A percentile compares a stretch with the other conserved stretches of the same genome.
Conservation (phyloP, 1,284 basidiomycete species). For the Ceratobasidium sp. region DNA sequence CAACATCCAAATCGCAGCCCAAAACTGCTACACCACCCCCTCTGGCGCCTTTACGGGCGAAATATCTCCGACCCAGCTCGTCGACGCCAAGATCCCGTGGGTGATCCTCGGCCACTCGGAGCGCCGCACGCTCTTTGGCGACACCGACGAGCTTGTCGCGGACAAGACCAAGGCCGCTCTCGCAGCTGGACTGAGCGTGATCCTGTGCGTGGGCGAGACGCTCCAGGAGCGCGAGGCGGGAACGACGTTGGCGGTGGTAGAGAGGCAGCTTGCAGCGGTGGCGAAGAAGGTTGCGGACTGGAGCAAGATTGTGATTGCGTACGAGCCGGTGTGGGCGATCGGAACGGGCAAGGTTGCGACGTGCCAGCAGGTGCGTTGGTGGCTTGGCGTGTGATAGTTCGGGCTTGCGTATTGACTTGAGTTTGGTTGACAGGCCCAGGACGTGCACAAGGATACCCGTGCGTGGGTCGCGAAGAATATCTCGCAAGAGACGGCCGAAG, state of each 20-base stretch:
- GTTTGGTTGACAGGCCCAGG: conserved; percentile 73
- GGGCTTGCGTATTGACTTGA: not conserved
- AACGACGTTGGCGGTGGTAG: conserved; percentile 83
- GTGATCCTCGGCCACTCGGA: conserved; percentile 98
- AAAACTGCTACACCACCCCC: conserved; percentile 89
- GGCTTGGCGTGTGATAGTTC: not conserved
- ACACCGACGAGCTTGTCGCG: conserved; percentile 86
- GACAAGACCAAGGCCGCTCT: conserved; percentile 88
- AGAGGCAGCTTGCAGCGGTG: conserved; percentile 85
- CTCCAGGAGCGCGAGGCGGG: conserved; percentile 87
- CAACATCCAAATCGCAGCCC: conserved; percentile 83
- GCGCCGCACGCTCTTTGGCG: conserved; percentile 91
- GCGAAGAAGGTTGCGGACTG: conserved; percentile 78
- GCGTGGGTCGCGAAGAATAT: conserved; percentile 76
- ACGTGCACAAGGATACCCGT: conserved; percentile 89
- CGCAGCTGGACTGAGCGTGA: conserved; percentile 80
- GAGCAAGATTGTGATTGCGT: conserved; percentile 94
- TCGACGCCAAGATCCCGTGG: conserved; percentile 87
- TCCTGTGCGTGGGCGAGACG: conserved; percentile 97
- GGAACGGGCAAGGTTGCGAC: conserved; percentile 97
- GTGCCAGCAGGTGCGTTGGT: conserved; percentile 64
- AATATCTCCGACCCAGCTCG: conserved; percentile 80
- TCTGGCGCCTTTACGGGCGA: conserved; percentile 97
- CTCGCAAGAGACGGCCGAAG: conserved; percentile 75
- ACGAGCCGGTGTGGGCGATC: conserved; percentile 99